Evolutionary conservation across 1,139 yeast genomes (phyloP), one percentile per base, ranked within the genome.

Genomic region (Arxiozyma telluris): DNA sequence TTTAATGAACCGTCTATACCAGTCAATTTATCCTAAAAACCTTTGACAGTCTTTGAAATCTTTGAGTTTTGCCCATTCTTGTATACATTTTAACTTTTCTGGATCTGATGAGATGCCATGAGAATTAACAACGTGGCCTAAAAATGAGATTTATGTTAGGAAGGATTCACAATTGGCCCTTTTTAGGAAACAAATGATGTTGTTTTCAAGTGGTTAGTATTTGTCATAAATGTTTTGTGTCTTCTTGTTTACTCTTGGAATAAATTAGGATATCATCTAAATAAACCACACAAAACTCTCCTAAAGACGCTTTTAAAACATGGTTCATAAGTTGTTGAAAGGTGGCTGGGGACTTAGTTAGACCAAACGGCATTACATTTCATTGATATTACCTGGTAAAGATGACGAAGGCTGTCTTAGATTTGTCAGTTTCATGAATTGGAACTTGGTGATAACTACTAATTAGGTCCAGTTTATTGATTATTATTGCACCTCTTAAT

Each of bases 211-310:
- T 47, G 3, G 12, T n/a, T 15, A 39, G 8, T 2, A 44, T 44
- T n/a, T 7, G 3, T 17, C 18, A 20, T 15, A 44, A 17, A n/a
- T 66, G 63, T 7, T 51, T 18, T 1, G 30, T 18, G 50, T 66
- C 69, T 25, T 57, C 60, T 18, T 58, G 53, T 22, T 44, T 38
- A 1, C 49, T 22, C 17, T 53, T 25, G 22, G 62, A 59, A 49
- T 55, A 65, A 12, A 66, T 58, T 20, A 66, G 34, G 21, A 68
- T 34, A 34, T 34, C n/a, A 15, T 34, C 39, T 34, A 34, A 34
- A 34, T 15, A 34, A 3, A 27, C 30, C 7, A 27, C 30, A 27
- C 30, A 27, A 27, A 27, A 27, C 11, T 8, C 7, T 7, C 30
- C 30, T 8, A 27, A 8, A 27, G 4, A 27, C 2, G 30, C 11